phyloP scores from a whole-genome alignment of 1,139 yeast species.

The Taphrina pruni region DNA sequence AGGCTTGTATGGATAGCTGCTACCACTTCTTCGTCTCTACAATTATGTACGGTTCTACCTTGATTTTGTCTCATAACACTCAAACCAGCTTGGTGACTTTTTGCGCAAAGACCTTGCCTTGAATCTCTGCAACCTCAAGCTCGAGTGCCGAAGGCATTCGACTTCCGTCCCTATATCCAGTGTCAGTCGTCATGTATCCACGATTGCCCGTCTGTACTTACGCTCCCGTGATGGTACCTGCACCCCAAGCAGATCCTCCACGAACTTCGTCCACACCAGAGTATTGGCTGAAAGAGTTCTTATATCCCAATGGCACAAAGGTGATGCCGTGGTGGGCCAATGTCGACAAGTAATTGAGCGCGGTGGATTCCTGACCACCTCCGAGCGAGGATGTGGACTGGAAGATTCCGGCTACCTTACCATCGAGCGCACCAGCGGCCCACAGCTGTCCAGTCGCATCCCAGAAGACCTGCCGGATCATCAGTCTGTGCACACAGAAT shows the following conservation, averaged over 20 bases:
- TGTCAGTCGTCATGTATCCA: no score
- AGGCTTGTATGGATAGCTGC: neutral
- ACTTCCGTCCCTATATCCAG: conserved; percentile 70
- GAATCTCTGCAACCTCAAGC: conserved; percentile 63
- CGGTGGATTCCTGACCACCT: conserved; percentile 70
- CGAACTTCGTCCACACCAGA: conserved; percentile 65
- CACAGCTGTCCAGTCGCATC: conserved; percentile 73
- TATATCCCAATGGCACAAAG: conserved; percentile 62
- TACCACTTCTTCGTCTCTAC: neutral
- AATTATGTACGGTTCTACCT: neutral
- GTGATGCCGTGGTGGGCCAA: conserved; percentile 68
- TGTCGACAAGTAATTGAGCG: conserved; percentile 59
- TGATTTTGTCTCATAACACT: neutral
- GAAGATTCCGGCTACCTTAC: conserved; percentile 66
- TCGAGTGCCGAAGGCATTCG: conserved; percentile 67
- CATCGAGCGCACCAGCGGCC: conserved; percentile 63
- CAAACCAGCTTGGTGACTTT: conserved; percentile 21
- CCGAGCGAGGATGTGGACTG: conserved; percentile 65
- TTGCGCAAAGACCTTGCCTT: conserved; percentile 63
- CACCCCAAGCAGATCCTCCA: conserved; percentile 81
- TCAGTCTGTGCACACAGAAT: conserved; percentile 45
- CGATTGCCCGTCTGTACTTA: neutral
- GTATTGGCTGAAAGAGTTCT: conserved; percentile 58
- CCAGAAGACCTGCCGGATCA: conserved; percentile 58
- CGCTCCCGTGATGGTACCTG: conserved; percentile 60